These are phyloP conservation scores for Pichia insulana DNA, from an alignment of 805 yeast genomes.

Conservation along the genomic window DNA sequence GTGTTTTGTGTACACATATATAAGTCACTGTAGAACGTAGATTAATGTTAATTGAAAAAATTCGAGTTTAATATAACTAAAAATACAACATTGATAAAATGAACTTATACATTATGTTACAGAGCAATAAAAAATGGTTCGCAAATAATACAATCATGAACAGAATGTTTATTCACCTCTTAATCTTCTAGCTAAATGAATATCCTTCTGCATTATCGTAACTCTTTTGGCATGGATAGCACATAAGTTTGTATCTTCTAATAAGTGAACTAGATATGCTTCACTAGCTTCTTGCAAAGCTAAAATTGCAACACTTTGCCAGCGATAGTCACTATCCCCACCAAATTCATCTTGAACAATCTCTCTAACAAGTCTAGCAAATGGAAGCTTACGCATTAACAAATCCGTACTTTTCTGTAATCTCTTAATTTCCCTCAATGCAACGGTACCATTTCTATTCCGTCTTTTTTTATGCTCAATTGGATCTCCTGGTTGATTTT, in stretches of 20 bases:
- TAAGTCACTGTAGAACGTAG: not conserved
- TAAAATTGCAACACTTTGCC: slow-evolving; percentile 73
- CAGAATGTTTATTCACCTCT: slow-evolving; percentile 36
- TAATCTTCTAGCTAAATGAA: slow-evolving; percentile 70
- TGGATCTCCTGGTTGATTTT: slow-evolving; percentile 52
- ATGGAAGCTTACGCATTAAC: slow-evolving; percentile 62
- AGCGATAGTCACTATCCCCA: slow-evolving; percentile 47
- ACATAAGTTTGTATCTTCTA: slow-evolving; percentile 70
- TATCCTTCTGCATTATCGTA: slow-evolving; percentile 79
- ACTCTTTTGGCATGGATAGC: slow-evolving; percentile 77
- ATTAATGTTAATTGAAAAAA: no score
- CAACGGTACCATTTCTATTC: slow-evolving; percentile 57
- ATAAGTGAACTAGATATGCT: slow-evolving; percentile 61
- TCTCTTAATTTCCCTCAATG: slow-evolving; percentile 58
- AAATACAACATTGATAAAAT: no score
- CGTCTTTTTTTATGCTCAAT: slow-evolving; percentile 28
- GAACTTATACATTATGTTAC: no score
- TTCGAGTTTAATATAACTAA: not conserved
- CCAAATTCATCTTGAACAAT: slow-evolving; percentile 56
- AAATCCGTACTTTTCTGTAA: slow-evolving; percentile 64
- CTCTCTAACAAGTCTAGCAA: slow-evolving; percentile 68
- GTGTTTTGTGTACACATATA: not conserved
- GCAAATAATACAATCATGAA: not conserved
- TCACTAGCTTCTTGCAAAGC: slow-evolving; percentile 80
- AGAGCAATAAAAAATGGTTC: not conserved